Base-by-base conservation (phyloP, 176 grass and related monocot species). In the Tillandsia leiboldiana region DNA sequence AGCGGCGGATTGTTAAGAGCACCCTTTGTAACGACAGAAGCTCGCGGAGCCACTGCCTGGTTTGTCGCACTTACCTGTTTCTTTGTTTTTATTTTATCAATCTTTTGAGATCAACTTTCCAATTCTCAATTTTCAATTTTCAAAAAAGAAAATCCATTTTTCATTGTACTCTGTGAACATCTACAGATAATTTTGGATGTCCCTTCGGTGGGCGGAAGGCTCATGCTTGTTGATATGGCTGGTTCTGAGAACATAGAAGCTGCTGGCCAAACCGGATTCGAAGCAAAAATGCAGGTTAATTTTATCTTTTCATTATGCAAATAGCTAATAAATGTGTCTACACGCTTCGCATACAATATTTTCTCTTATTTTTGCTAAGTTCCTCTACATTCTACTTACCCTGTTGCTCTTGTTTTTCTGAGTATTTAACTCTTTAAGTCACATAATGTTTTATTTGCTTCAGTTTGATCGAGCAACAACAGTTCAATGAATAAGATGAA, bases 171-270 rank as follows among this genome's bases (percentile, higher is more conserved):
- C 0, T 57, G 64, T 65, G 13, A 20, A 61, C 15, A 51, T 70
- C 13, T 64, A 12, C 63, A 97, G 89, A 97, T 97, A 58, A 92
- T 97, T 9, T 80, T 97, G 77, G 89, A 92, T 69, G 89, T 97
- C 49, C 93, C 93, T 3, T 97, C 84, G 2, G 93, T 97, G 48
- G 93, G 93, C 26, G 93, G 93, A 83, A 92, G 89, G 53, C 69
- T 97, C 0, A 90, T 97, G 89, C 81, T 97, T 49, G 93, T 97
- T 0, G 93, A 97, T 42, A 97, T 97, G 93, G 93, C 93, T 47
- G 93, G 93, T 15, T 97, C 93, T 22, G 93, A 97, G 11, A 97
- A 97, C 28, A 97, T 97, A 8, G 93, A 97, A 83, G 93, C 93
- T 18, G 89, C 89, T 48, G 89, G 93, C 17, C 89, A 97, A 74